phyloP scores from a whole-genome alignment of 768 basidiomycete genomes.

The Psilocybe azurescens region DNA sequence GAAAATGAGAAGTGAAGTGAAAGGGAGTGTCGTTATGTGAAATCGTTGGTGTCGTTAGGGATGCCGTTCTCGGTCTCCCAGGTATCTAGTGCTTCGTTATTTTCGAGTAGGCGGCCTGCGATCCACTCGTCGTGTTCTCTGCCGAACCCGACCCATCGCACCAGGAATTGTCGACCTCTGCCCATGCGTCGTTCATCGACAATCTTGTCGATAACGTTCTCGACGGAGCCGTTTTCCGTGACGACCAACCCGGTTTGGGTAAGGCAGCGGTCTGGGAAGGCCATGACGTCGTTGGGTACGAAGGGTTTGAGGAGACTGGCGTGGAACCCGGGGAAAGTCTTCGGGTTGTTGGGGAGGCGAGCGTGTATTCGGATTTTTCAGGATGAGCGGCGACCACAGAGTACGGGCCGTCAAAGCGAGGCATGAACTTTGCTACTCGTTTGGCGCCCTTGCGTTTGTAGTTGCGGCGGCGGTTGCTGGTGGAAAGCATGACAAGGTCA shows the following conservation, averaged over 20 bases:
- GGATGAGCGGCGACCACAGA: constrained; percentile 13
- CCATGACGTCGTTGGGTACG: constrained; percentile 30
- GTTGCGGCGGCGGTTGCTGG: constrained; percentile 30
- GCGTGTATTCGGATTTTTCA: constrained; percentile 28
- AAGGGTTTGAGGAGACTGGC: constrained; percentile 31
- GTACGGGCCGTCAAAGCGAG: constrained; percentile 37
- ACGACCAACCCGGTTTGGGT: background rate
- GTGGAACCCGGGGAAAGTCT: constrained; percentile 39
- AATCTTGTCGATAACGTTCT: constrained; percentile 33
- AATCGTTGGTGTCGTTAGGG: no score
- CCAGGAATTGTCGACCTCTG: constrained; percentile 33
- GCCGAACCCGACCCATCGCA: constrained; percentile 36
- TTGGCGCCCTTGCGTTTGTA: constrained; percentile 34
- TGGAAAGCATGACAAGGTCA: constrained; percentile 42
- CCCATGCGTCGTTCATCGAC: constrained; percentile 28
- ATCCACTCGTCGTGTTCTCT: constrained; percentile 32
- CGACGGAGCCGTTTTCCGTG: constrained; percentile 7
- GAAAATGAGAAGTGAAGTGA: no score
- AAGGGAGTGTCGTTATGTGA: no score
- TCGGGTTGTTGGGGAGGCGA: constrained; percentile 34
- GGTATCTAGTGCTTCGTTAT: constrained; percentile 28
- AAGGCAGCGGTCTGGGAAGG: constrained; percentile 31
- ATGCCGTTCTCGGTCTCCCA: constrained; percentile 8
- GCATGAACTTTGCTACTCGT: constrained; percentile 47
- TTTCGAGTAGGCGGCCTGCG: constrained; percentile 6